These are phyloP conservation scores for Kazachstania sp. DNA, from an alignment of 1,139 yeast genomes.

Conservation along the genomic window DNA sequence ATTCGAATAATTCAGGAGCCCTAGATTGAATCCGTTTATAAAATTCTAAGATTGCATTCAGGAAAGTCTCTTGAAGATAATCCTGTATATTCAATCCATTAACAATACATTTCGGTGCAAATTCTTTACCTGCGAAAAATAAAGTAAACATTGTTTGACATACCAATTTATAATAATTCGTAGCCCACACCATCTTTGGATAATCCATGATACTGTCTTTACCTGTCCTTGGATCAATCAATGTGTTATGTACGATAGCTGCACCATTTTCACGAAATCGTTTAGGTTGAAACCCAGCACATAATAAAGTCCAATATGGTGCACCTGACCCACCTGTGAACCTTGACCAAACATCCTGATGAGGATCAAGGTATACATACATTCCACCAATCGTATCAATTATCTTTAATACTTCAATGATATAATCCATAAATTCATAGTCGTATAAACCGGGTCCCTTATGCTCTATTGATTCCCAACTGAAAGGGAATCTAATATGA, in stretches of 20 bases:
- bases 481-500: slow-evolving; percentile 62
- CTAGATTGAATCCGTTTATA: slow-evolving; percentile 41
- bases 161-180: slow-evolving; percentile 73
- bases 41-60: slow-evolving; percentile 47
- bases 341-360: slow-evolving; percentile 93
- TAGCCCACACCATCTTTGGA: slow-evolving; percentile 91
- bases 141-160: slow-evolving; percentile 76
- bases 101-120: slow-evolving; percentile 61
- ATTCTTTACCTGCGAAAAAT: slow-evolving; percentile 68
- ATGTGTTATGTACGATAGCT: slow-evolving; percentile 59
- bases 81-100: slow-evolving; percentile 72
- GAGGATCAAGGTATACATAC: slow-evolving; percentile 78
- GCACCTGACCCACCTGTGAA: slow-evolving; percentile 94
- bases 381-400: slow-evolving; percentile 61
- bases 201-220: slow-evolving; percentile 30
- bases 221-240: slow-evolving; percentile 31
- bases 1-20: slow-evolving; percentile 48
- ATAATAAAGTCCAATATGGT: slow-evolving; percentile 89
- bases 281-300: slow-evolving; percentile 81
- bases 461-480: slow-evolving; percentile 94
- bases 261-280: slow-evolving; percentile 63
- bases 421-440: slow-evolving; percentile 62
- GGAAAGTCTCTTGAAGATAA: slow-evolving; percentile 58
- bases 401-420: slow-evolving; percentile 51
- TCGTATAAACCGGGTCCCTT: slow-evolving; percentile 81